Evolutionary conservation across 1,284 basidiomycete species (phyloP).

Genomic region (Ustilago loliicola): DNA sequence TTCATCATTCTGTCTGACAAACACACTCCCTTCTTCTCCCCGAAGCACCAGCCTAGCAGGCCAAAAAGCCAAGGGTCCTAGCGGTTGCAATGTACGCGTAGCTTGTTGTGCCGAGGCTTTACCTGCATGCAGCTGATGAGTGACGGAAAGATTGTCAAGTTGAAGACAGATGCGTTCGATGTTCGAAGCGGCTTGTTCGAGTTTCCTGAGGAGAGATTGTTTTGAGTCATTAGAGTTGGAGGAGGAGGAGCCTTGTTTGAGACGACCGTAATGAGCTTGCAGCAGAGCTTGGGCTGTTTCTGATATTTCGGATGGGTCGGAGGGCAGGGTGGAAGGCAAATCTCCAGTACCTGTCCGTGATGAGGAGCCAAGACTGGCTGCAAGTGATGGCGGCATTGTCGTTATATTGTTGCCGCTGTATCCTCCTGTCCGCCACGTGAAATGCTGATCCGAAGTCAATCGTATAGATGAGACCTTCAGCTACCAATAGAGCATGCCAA

Average conservation of each 20-base stretch:
- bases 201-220: conserved; percentile 10
- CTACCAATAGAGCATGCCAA: not conserved
- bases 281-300: conserved; percentile 48
- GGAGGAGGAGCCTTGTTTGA: conserved; percentile 8
- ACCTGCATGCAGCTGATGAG: conserved; percentile 16
- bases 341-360: not conserved
- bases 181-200: conserved; percentile 22
- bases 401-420: not conserved
- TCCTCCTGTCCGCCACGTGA: not conserved
- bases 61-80: conserved; percentile 44
- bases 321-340: conserved; percentile 14
- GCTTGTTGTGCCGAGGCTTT: conserved; percentile 9
- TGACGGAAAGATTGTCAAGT: conserved; percentile 38
- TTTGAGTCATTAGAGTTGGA: not conserved
- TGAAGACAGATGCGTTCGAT: conserved; percentile 41
- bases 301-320: conserved; percentile 41
- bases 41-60: conserved; percentile 23
- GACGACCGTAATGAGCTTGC: conserved; percentile 33
- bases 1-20: conserved; percentile 13
- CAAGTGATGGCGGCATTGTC: not conserved
- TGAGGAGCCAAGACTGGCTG: conserved; percentile 3
- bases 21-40: conserved; percentile 14
- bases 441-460: not conserved
- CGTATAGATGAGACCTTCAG: not conserved
- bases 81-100: conserved; percentile 26